These are phyloP conservation scores for Cucurbitaria berberidis DNA, from an alignment of 2,329 filamentous ascomycete genomes.

Conservation along the genomic window DNA sequence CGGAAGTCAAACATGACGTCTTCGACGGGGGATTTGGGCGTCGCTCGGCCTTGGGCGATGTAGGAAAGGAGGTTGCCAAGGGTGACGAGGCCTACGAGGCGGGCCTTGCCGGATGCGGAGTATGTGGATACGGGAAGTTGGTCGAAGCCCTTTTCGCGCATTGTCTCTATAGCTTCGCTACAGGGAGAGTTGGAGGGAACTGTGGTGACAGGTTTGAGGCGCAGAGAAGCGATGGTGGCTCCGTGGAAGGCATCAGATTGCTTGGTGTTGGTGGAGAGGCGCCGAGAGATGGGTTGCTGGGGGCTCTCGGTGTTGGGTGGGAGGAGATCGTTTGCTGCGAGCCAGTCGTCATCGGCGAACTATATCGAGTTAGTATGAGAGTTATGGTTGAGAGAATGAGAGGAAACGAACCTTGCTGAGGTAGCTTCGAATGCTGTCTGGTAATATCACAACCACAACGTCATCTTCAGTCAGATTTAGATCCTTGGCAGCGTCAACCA, in stretches of 20 bases:
- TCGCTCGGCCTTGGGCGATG: slow-evolving; percentile 82
- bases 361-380: slow-evolving; percentile 35
- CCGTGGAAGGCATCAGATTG: slow-evolving; percentile 72
- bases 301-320: slow-evolving; percentile 53
- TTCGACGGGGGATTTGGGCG: slow-evolving; percentile 73
- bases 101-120: slow-evolving; percentile 65
- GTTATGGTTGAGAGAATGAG: background rate
- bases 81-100: slow-evolving; percentile 89
- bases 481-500: slow-evolving; percentile 78
- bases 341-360: slow-evolving; percentile 99
- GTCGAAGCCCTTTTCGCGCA: slow-evolving; percentile 98
- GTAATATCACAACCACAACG: slow-evolving; percentile 86
- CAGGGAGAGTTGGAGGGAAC: slow-evolving; percentile 74
- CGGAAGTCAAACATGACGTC: slow-evolving; percentile 98
- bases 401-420: slow-evolving; percentile 72
- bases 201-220: slow-evolving; percentile 92
- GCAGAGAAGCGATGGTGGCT: slow-evolving; percentile 80
- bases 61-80: slow-evolving; percentile 92
- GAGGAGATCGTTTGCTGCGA: slow-evolving; percentile 92
- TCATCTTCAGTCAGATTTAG: slow-evolving; percentile 80
- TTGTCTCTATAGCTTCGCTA: slow-evolving; percentile 90
- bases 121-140: slow-evolving; percentile 82
- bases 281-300: slow-evolving; percentile 36
- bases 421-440: slow-evolving; percentile 96
- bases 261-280: slow-evolving; percentile 46